Base-by-base conservation (phyloP, 192 early-diverging fungal genomes). In the Coemansia sp. region DNA sequence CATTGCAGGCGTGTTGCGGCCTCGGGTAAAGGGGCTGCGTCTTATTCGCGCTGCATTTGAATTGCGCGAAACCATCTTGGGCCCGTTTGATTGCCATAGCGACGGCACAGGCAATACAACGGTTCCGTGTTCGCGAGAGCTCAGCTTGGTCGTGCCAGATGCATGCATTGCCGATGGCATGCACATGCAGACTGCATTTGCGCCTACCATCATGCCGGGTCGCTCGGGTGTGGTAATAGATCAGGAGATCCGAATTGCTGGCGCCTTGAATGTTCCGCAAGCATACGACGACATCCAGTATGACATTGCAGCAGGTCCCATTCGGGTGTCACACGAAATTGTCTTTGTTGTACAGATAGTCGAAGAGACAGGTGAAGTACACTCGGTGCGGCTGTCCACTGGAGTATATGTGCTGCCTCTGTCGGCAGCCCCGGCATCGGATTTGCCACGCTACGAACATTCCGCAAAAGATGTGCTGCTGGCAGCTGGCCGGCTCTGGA, bases 371-470 rank as follows among this genome's bases (percentile, higher is more conserved):
- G 68, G 67, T 1, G 63, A 70, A 35, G 60, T 77, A n/a, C 74
- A 77, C 48, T 67, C 58, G 4, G 60, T 77, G 51, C 53, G 74
- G 37, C 47, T 77, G 42, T 70, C 68, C 12, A 66, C 74, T 15
- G 63, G 50, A 8, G 45, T 70, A 13, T 77, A 63, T 14, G 68
- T 70, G 33, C 28, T 70, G 11, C 74, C 74, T 21, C 14, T 28
- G 18, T n/a, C 30, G 9, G 53, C 15, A 5, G 37, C 47, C 13
- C 54, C 20, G 15, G n/a, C 30, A 12, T 21, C 47, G 9, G 74
- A 59, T 6, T 55, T 77, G 38, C 74, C 74, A 19, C 55, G 68
- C 35, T 77, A 77, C 40, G 74, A 70, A 50, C 50, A 70, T 48
- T 54, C 57, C 2, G 63, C 50, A 53, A 77, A 57, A 26, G 74